A percentile compares a stretch with the other conserved stretches of the same genome.
Conservation (phyloP, 306 rosid species). For the Neltuma alba region DNA sequence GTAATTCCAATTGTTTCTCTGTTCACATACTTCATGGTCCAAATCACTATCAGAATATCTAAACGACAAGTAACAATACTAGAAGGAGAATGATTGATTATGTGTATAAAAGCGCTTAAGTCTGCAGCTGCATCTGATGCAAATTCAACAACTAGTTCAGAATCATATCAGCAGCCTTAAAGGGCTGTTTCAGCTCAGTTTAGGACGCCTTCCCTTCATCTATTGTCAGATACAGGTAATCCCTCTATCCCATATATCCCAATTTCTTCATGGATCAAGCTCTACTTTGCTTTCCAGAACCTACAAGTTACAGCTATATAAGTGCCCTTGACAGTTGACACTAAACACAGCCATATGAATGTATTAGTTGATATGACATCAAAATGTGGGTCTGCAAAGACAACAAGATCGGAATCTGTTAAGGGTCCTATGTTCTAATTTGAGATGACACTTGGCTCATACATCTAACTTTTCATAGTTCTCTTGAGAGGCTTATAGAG, state of each 20-base stretch:
- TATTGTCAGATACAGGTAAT: slow-evolving; percentile 32
- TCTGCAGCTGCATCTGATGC: neutral
- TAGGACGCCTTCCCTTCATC: slow-evolving; percentile 36
- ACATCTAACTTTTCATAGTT: neutral
- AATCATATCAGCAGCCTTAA: neutral
- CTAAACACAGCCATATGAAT: neutral
- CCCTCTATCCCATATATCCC: neutral
- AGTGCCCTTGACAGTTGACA: too few species aligned
- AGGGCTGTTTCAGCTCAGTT: slow-evolving; percentile 34
- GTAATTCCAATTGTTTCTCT: neutral
- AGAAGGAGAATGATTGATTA: neutral
- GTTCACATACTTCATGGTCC: neutral
- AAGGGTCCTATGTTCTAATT: neutral
- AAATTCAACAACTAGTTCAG: neutral
- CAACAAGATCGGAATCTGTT: neutral
- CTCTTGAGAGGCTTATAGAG: too few species aligned
- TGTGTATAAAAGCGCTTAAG: neutral
- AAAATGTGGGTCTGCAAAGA: neutral
- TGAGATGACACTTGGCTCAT: neutral
- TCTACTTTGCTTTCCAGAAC: too few species aligned
- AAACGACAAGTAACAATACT: neutral
- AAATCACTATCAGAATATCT: neutral
- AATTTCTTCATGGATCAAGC: too few species aligned
- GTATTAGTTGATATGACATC: neutral
- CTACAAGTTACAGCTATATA: too few species aligned